Percentiles rank a stretch among this genome's conserved stretches.
Evolutionary conservation across 1,284 basidiomycete species (phyloP).

Genomic region (Tilletia horrida): DNA sequence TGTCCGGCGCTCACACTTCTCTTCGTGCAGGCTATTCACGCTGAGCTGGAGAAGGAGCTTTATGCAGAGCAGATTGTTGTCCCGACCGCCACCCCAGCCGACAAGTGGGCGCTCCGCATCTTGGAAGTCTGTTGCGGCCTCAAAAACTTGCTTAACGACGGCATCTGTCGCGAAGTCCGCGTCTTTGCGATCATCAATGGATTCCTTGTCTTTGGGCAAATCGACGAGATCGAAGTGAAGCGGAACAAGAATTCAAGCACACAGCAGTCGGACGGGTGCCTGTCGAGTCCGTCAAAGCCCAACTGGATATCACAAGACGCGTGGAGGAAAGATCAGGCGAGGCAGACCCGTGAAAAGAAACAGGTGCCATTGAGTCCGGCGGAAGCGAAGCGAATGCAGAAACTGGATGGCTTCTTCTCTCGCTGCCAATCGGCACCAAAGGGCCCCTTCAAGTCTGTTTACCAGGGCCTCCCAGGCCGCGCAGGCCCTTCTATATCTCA

Average conservation of each 20-base stretch:
- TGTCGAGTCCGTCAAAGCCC: slow-evolving; percentile 1
- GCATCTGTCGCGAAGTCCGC: slow-evolving; percentile 38
- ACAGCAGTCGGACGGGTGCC: too few species aligned
- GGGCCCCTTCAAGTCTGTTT: slow-evolving; percentile 6
- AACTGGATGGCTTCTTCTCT: slow-evolving; percentile 20
- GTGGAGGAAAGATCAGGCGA: slow-evolving; percentile 3
- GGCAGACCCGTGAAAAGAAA: neutral
- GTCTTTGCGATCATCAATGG: slow-evolving; percentile 45
- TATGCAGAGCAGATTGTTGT: slow-evolving; percentile 64
- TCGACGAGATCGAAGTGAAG: slow-evolving; percentile 41
- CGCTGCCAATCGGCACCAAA: neutral
- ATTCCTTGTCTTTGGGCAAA: slow-evolving; percentile 41
- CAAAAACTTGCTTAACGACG: slow-evolving; percentile 21
- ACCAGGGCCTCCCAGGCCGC: neutral
- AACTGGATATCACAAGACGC: slow-evolving; percentile 7
- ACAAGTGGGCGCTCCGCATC: slow-evolving; percentile 70
- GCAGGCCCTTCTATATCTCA: neutral
- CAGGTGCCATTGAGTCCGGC: neutral
- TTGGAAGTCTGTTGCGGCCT: slow-evolving; percentile 40
- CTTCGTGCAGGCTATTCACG: slow-evolving; percentile 64
- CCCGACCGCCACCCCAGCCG: slow-evolving; percentile 62
- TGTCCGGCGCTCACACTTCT: neutral
- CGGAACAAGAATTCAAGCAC: neutral
- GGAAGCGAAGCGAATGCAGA: neutral
- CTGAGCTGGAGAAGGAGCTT: slow-evolving; percentile 72